Conservation (phyloP, 2,329 filamentous ascomycete genomes). For the Fusarium camptoceras region DNA sequence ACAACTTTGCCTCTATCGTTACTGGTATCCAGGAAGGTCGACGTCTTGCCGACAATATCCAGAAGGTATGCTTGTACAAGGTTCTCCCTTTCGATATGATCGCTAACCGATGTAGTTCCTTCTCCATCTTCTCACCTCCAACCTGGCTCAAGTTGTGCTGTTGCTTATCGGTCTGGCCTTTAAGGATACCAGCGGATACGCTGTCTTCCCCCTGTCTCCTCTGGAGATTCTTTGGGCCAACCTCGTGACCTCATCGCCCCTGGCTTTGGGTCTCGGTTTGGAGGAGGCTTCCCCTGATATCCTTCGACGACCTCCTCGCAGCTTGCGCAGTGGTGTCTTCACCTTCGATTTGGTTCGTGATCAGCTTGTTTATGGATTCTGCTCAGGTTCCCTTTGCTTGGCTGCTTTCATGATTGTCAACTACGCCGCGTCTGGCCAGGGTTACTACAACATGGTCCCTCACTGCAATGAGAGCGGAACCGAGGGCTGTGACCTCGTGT, state of each 20-base stretch:
- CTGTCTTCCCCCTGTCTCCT: constrained; percentile 77
- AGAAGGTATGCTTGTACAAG: constrained; percentile 65
- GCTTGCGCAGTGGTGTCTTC: constrained; percentile 70
- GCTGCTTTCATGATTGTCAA: constrained; percentile 70
- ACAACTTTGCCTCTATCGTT: constrained; percentile 86
- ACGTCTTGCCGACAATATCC: constrained; percentile 77
- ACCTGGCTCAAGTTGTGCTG: constrained; percentile 76
- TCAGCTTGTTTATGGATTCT: constrained; percentile 74
- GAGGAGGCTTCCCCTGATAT: constrained; percentile 77
- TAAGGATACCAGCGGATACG: constrained; percentile 68
- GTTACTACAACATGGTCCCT: constrained; percentile 61
- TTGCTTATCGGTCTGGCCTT: constrained; percentile 77
- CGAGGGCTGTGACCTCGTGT: constrained; percentile 66
- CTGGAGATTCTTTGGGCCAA: constrained; percentile 83
- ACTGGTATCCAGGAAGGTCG: constrained; percentile 78
- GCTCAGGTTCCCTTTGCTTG: constrained; percentile 72
- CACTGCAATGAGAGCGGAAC: constrained; percentile 69
- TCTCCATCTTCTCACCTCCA: constrained; percentile 75
- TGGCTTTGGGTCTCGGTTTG: constrained; percentile 78
- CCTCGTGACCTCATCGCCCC: constrained; percentile 77
- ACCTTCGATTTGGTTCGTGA: constrained; percentile 73
- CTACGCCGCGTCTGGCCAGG: constrained; percentile 61
- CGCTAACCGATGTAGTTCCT: constrained; percentile 59
- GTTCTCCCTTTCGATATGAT: not conserved
- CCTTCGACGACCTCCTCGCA: constrained; percentile 73